Percentiles rank a stretch among this genome's conserved stretches.
Conservation (phyloP, 2,329 filamentous ascomycete species). For the Aspergillus sp. region DNA sequence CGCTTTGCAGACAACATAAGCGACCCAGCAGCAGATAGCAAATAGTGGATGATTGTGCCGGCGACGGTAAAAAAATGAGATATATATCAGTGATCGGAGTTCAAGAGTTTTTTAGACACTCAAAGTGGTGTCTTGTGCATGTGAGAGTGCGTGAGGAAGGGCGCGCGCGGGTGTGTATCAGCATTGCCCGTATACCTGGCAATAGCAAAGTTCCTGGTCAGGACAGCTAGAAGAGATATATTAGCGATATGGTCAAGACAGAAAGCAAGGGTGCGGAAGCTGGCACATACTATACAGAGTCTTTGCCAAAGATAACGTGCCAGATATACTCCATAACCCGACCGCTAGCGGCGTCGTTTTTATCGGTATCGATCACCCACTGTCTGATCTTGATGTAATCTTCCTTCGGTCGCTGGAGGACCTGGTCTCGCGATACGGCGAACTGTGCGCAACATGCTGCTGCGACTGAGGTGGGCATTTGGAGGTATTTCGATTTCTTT, state of each 20-base stretch:
- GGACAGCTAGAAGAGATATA: slow-evolving; percentile 26
- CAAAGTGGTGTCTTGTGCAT: no score
- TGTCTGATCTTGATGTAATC: slow-evolving; percentile 59
- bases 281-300: slow-evolving; percentile 40
- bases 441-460: slow-evolving; percentile 68
- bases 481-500: slow-evolving; percentile 27
- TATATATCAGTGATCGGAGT: no score
- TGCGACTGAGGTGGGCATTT: slow-evolving; percentile 53
- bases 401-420: slow-evolving; percentile 48
- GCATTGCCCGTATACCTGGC: slow-evolving; percentile 38
- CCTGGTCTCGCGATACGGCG: slow-evolving; percentile 56
- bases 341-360: slow-evolving; percentile 57
- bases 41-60: background rate
- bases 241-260: slow-evolving; percentile 12
- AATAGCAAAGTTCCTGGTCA: slow-evolving; percentile 36
- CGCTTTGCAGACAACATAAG: background rate
- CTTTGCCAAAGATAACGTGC: slow-evolving; percentile 56
- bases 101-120: no score
- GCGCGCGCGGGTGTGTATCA: slow-evolving; percentile 8
- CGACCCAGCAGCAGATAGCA: background rate
- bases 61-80: background rate
- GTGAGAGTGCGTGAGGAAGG: no score
- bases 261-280: background rate
- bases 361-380: slow-evolving; percentile 59
- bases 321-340: slow-evolving; percentile 65